Evolutionary conservation across 2,329 filamentous ascomycete species (phyloP), one percentile per base, ranked within the genome.

Genomic region (Aureobasidium sp.): DNA sequence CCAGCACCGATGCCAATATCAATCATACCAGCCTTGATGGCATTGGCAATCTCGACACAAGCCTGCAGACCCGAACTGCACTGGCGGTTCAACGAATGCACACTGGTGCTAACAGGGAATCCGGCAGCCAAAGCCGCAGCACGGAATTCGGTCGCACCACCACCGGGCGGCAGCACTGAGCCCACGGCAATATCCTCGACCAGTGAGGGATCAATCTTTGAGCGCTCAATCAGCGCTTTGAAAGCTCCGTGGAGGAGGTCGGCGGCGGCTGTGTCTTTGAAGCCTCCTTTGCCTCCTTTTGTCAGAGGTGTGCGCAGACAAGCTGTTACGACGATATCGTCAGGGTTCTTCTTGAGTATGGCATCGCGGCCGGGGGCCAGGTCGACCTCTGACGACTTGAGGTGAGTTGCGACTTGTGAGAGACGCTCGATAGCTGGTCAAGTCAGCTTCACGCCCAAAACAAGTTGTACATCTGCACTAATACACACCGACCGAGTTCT

Each of bases 121-220:
- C 94, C 94, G 55, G 94, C 94, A 7, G 91, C 90, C 62, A 97
- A 82, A 61, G 88, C 87, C 39, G 94, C 94, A 64, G 91, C 94
- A 67, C 94, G 88, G 86, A 96, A 97, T 79, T 97, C 94, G 51
- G 94, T 97, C 25, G 94, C 94, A 68, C 93, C 94, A 68, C 91
- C 94, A 65, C 94, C 94, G 37, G 93, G 93, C 20, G 93, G 86
- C 53, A 99, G 86, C 34, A 99, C 94, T 62, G 87, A 88, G 67
- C 94, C 94, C 63, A 97, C 92, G 58, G 88, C 88, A 67, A 99
- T 88, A 73, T 99, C 94, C 76, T 97, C 90, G 53, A 99, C 91
- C 39, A 94, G 82, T 41, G 79, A 80, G 25, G 94, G 92, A 77
- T 97, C 89, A 77, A 97, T 95, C 67, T 87, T 86, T 68, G 92